Conservation (phyloP, 148 eudicot species). For the Silene conica region DNA sequence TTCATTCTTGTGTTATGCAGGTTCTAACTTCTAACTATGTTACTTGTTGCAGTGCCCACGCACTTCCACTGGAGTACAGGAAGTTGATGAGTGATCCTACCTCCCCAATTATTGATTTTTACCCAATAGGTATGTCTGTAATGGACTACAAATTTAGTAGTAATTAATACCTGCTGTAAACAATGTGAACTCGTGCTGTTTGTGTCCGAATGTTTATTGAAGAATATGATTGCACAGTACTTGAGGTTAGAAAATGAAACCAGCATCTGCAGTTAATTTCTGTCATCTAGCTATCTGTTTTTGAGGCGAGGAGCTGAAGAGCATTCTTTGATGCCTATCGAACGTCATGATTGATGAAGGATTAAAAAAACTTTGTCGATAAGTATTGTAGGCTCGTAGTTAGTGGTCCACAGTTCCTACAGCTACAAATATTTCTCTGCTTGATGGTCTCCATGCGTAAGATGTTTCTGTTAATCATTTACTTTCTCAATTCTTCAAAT, state of each 20-base stretch:
- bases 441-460: neutral
- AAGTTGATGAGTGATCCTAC: slow-evolving; percentile 78
- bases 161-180: neutral
- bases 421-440: neutral
- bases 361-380: neutral
- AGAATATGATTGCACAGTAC: neutral
- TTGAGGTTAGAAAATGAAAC: neutral
- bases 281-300: neutral
- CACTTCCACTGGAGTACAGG: slow-evolving; percentile 85
- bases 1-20: slow-evolving; percentile 6
- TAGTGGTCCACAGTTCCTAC: neutral
- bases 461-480: neutral
- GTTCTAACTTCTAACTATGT: slow-evolving; percentile 21
- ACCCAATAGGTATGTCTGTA: slow-evolving; percentile 66
- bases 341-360: neutral
- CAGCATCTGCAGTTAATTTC: neutral
- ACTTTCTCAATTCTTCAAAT: slow-evolving; percentile 39
- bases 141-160: too few relatives aligned
- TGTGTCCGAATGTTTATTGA: neutral
- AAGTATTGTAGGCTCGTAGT: neutral
- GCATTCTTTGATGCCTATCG: neutral
- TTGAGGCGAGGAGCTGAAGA: neutral
- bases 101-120: slow-evolving; percentile 89
- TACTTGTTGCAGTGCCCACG: slow-evolving; percentile 71
- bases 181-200: neutral